Percentiles rank a stretch among this genome's conserved stretches.
Evolutionary conservation across 2,329 filamentous ascomycete genomes (phyloP).

Genomic region (Talaromyces sp.): DNA sequence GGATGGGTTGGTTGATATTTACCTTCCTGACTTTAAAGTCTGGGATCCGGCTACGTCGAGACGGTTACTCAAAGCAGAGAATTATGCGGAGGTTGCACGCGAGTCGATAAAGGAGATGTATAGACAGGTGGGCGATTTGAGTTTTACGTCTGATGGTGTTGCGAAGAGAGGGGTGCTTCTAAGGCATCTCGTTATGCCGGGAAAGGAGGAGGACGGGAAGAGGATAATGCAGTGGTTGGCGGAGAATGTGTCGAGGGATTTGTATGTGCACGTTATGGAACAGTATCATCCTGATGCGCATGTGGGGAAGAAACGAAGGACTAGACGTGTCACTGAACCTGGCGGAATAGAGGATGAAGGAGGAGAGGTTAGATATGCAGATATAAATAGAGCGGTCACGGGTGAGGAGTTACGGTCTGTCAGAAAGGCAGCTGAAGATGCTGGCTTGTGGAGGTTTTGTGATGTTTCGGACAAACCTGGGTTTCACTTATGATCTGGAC

Average conservation of each 20-base stretch:
- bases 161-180: conserved; percentile 74
- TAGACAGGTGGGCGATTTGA: conserved; percentile 74
- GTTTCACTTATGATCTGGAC: conserved; percentile 38
- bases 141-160: conserved; percentile 76
- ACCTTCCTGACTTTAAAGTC: conserved; percentile 84
- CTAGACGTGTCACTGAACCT: conserved; percentile 24
- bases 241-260: conserved; percentile 66
- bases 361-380: conserved; percentile 59
- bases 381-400: conserved; percentile 71
- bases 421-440: conserved; percentile 63
- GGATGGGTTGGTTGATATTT: conserved; percentile 79
- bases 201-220: conserved; percentile 68
- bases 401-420: conserved; percentile 65
- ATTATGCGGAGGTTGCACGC: conserved; percentile 68
- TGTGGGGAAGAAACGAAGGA: conserved; percentile 66
- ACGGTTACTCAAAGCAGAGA: conserved; percentile 71
- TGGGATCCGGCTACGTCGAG: conserved; percentile 66
- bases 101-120: conserved; percentile 81
- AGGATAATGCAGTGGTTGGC: conserved; percentile 76
- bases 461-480: conserved; percentile 59
- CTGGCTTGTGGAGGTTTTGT: conserved; percentile 75
- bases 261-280: conserved; percentile 85
- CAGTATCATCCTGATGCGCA: conserved; percentile 79
- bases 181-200: conserved; percentile 81
- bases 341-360: conserved; percentile 26